Percentiles rank a stretch among this genome's conserved stretches.
phyloP scores from a whole-genome alignment of 441 rosid genomes.

The Adansonia gregorii region DNA sequence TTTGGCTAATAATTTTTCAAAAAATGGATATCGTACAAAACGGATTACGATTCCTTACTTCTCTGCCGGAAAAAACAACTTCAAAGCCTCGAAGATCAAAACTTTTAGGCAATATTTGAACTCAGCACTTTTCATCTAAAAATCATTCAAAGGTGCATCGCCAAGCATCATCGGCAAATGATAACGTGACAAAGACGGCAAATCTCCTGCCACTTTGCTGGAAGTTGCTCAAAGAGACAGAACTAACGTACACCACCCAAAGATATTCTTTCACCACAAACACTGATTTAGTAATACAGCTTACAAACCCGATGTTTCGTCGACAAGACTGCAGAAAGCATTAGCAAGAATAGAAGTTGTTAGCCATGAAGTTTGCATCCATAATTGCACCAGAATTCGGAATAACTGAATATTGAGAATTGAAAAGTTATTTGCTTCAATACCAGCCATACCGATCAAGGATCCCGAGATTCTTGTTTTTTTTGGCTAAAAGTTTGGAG shows the following conservation, averaged over 20 bases:
- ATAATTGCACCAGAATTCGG: not conserved
- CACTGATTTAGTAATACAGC: conserved; percentile 26
- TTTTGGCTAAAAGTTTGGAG: conserved; percentile 50
- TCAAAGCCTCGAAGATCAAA: not conserved
- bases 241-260: not conserved
- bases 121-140: not conserved
- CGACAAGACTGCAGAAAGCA: conserved; percentile 37
- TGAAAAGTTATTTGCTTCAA: conserved; percentile 7
- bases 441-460: conserved; percentile 28
- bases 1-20: not conserved
- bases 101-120: not conserved
- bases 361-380: not conserved
- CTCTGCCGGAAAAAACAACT: not conserved
- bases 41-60: conserved; percentile 12
- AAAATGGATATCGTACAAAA: not conserved
- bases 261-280: conserved; percentile 5
- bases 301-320: conserved; percentile 24
- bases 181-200: not conserved
- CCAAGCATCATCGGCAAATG: not conserved
- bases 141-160: not conserved
- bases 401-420: not conserved
- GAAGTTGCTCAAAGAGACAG: not conserved
- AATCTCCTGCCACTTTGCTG: not conserved
- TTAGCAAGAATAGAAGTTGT: not conserved
- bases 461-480: conserved; percentile 30